Evolutionary conservation across 768 basidiomycete genomes (phyloP).

Genomic region (Hemileccinum impolitum): DNA sequence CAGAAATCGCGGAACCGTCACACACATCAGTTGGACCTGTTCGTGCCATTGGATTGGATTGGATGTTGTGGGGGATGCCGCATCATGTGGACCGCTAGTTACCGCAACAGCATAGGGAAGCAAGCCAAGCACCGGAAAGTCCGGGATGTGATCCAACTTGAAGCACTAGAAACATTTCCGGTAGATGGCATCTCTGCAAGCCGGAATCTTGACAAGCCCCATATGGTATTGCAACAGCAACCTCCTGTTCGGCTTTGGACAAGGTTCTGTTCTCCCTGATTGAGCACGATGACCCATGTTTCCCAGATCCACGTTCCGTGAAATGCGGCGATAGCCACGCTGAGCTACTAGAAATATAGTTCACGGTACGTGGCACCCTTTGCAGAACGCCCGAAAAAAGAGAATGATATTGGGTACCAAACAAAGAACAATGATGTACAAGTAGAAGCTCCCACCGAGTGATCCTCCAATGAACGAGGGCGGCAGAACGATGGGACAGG

Average conservation of each 20-base stretch:
- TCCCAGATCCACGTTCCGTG: constrained; percentile 20
- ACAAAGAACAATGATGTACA: constrained; percentile 10
- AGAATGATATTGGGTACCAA: constrained; percentile 16
- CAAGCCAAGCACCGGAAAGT: constrained; percentile 23
- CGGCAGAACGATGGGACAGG: constrained; percentile 5
- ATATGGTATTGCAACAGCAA: constrained; percentile 1
- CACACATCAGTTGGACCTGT: background rate
- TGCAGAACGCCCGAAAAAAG: background rate
- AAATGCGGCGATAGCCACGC: constrained; percentile 23
- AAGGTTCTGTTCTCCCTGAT: constrained; percentile 9
- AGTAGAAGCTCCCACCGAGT: constrained; percentile 11
- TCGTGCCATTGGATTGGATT: background rate
- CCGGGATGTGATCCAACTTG: constrained; percentile 20
- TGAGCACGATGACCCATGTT: constrained; percentile 1
- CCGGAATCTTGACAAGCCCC: constrained; percentile 7
- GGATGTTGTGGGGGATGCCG: constrained; percentile 11
- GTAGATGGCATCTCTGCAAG: constrained; percentile 11
- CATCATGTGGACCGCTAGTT: constrained; percentile 22
- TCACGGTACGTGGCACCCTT: background rate
- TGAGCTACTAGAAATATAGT: constrained; percentile 11
- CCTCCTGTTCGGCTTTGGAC: no score
- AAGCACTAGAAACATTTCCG: constrained; percentile 12
- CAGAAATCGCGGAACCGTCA: constrained; percentile 17
- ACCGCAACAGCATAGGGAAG: constrained; percentile 11
- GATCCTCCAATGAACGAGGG: constrained; percentile 10